A percentile compares a stretch with the other conserved stretches of the same genome.
These are phyloP conservation scores for Pichiaceae sp. DNA, from an alignment of 1,139 yeast genomes.

Conservation along the genomic window DNA sequence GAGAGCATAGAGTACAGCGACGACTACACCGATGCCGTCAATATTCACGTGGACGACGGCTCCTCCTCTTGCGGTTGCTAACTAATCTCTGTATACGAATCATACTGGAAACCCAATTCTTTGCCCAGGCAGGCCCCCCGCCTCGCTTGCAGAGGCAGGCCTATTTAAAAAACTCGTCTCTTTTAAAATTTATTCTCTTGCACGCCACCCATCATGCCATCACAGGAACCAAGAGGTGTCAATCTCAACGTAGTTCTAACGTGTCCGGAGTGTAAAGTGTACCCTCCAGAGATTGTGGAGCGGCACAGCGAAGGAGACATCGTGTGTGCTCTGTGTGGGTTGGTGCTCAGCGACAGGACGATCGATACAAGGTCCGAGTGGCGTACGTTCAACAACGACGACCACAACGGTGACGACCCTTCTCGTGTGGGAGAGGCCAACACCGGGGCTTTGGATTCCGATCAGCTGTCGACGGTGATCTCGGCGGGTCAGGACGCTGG, in stretches of 20 bases:
- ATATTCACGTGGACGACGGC: conserved; percentile 85
- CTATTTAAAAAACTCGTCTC: background rate
- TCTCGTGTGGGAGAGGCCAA: conserved; percentile 99
- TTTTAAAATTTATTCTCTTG: background rate
- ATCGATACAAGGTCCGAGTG: conserved; percentile 97
- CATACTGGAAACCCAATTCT: too few relatives aligned
- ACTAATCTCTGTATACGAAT: too few relatives aligned
- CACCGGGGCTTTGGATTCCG: conserved; percentile 88
- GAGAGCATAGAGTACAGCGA: conserved; percentile 76
- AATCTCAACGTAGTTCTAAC: conserved; percentile 83
- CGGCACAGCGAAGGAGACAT: conserved; percentile 96
- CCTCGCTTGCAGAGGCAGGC: too few relatives aligned
- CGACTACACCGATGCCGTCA: conserved; percentile 93
- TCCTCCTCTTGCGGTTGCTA: conserved; percentile 71
- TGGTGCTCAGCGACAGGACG: conserved; percentile 84
- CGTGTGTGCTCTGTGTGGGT: conserved; percentile 94
- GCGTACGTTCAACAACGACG: conserved; percentile 97
- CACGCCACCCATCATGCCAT: background rate
- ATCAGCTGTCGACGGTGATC: conserved; percentile 87
- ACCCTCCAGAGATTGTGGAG: conserved; percentile 93
- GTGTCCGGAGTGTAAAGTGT: conserved; percentile 93
- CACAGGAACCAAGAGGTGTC: conserved; percentile 15
- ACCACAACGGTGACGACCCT: conserved; percentile 97
- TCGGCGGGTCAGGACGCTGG: conserved; percentile 76
- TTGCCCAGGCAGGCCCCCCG: too few relatives aligned